These are phyloP conservation scores for Moniliella sp. DNA, from an alignment of 1,284 basidiomycete genomes.

Conservation along the genomic window DNA sequence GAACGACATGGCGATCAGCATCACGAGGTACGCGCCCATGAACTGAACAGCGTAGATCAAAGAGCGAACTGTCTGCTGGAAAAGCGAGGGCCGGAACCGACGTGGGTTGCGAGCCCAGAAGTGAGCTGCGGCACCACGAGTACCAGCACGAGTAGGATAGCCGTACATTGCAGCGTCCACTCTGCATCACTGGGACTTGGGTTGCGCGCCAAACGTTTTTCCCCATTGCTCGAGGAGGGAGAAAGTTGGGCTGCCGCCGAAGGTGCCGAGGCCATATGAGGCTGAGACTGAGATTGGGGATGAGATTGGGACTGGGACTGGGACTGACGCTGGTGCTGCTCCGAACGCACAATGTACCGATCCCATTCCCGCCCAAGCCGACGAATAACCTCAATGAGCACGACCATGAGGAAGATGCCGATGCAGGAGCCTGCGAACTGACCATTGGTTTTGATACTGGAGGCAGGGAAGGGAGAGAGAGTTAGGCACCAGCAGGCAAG, in stretches of 20 bases:
- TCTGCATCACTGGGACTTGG: background rate
- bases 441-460: conserved; percentile 4
- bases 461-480: background rate
- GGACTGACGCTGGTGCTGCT: background rate
- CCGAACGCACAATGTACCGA: conserved; percentile 5
- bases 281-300: background rate
- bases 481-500: background rate
- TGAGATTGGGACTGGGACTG: background rate
- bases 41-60: conserved; percentile 7
- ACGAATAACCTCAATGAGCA: conserved; percentile 5
- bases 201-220: background rate
- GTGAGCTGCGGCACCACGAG: background rate
- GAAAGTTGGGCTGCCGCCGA: background rate
- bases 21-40: conserved; percentile 7
- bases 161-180: background rate
- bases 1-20: conserved; percentile 9
- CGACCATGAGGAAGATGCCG: conserved; percentile 6
- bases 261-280: background rate
- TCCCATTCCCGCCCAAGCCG: conserved; percentile 7
- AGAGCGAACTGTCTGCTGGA: conserved; percentile 6
- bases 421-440: conserved; percentile 8
- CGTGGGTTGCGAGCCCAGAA: background rate
- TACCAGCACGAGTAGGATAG: background rate
- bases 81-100: conserved; percentile 4
- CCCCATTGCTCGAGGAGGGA: background rate